Evolutionary conservation across 768 basidiomycete species (phyloP).

Genomic region (Clavulina sp.): DNA sequence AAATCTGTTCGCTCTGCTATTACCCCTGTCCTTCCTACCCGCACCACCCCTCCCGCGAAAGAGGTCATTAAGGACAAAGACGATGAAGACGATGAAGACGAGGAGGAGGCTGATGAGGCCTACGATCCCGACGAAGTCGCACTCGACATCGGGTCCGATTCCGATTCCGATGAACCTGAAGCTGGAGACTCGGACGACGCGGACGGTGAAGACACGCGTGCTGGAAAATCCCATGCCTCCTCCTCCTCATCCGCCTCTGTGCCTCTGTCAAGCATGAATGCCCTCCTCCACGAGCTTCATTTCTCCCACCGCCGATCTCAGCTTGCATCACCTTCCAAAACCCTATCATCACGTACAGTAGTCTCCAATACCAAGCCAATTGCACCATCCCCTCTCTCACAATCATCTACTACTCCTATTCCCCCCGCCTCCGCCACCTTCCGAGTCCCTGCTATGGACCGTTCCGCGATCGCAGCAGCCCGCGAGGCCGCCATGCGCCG

Average conservation of each 20-base stretch:
- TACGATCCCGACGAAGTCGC: no score
- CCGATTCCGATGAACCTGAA: neutral
- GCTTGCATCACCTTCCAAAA: neutral
- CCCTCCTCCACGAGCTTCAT: constrained; percentile 1
- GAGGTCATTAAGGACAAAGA: neutral
- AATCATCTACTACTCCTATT: neutral
- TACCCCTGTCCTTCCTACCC: neutral
- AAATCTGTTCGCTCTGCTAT: neutral
- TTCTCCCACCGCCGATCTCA: neutral
- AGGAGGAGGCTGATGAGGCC: neutral
- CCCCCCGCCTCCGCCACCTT: neutral
- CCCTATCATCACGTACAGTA: neutral
- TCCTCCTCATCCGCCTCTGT: neutral
- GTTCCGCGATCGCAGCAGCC: neutral
- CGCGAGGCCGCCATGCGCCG: neutral
- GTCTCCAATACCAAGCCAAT: no score
- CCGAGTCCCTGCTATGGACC: neutral
- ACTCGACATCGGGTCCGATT: neutral
- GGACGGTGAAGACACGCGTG: neutral
- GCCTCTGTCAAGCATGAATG: no score
- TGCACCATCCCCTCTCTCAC: neutral
- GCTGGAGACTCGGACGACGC: neutral
- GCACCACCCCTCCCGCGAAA: neutral
- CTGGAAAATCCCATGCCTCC: neutral
- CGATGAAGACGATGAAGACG: neutral